A percentile compares a stretch with the other conserved stretches of the same genome.
These are phyloP conservation scores for Hamigera avellanea DNA, from an alignment of 495 filamentous ascomycete species.

Conservation along the genomic window DNA sequence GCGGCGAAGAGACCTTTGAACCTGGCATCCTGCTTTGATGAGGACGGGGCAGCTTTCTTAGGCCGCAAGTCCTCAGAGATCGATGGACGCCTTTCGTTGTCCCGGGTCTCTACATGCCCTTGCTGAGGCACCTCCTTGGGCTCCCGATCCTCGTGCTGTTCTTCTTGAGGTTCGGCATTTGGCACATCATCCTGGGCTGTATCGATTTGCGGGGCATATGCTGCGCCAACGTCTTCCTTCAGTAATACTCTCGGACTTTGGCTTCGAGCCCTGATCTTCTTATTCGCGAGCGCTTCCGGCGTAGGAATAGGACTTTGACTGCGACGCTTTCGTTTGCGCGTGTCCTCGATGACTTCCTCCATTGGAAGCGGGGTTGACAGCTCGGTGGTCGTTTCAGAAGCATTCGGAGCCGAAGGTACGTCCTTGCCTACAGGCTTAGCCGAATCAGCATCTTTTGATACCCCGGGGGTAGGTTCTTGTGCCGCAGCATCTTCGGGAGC, in stretches of 20 bases:
- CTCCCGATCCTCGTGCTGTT: too few species aligned
- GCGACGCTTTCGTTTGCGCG: constrained; percentile 61
- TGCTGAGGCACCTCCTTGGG: constrained; percentile 5
- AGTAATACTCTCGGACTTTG: constrained; percentile 14
- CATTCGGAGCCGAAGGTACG: constrained; percentile 13
- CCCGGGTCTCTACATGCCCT: too few species aligned
- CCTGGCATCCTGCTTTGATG: constrained; percentile 35
- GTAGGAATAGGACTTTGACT: constrained; percentile 56
- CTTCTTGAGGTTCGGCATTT: constrained; percentile 1
- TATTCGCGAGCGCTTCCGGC: constrained; percentile 28
- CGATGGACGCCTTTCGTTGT: not conserved
- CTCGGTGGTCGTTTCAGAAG: constrained; percentile 18
- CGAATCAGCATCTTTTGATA: not conserved
- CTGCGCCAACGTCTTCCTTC: constrained; percentile 14
- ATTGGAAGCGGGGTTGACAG: constrained; percentile 23
- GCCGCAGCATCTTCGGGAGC: constrained; percentile 8
- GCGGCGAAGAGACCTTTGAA: constrained; percentile 45
- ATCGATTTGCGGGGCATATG: not conserved
- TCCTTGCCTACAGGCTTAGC: too few species aligned
- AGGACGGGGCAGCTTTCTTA: too few species aligned
- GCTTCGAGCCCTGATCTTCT: constrained; percentile 31
- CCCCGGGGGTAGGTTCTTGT: constrained; percentile 3
- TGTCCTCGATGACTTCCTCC: constrained; percentile 41
- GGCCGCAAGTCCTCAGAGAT: constrained; percentile 1
- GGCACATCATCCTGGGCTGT: constrained; percentile 5